These are phyloP conservation scores for Inga oerstediana DNA, from an alignment of 306 rosid species.

Conservation along the genomic window DNA sequence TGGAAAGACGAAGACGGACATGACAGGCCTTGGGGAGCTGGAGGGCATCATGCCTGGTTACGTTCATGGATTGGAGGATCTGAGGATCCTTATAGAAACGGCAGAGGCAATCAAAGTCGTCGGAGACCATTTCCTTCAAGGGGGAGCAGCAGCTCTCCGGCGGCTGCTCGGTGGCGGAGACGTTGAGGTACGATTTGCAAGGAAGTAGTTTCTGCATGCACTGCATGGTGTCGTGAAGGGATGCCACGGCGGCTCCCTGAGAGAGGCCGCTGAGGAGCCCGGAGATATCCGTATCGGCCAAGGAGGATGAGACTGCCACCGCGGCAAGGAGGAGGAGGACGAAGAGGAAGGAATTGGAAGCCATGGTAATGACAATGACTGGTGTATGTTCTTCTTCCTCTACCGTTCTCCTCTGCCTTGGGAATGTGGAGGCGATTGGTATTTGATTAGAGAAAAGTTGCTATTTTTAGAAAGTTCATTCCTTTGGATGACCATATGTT, in stretches of 20 bases:
- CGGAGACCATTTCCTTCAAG: slow-evolving; percentile 33
- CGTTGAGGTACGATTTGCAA: slow-evolving; percentile 45
- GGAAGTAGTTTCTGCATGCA: slow-evolving; percentile 66
- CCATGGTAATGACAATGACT: neutral
- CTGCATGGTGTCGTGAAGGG: neutral
- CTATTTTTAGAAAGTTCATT: neutral
- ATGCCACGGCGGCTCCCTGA: neutral
- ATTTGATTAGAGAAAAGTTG: neutral
- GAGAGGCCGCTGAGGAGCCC: neutral
- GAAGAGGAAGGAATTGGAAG: neutral
- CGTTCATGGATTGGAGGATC: slow-evolving; percentile 16
- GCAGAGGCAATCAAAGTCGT: slow-evolving; percentile 49
- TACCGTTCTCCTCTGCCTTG: neutral
- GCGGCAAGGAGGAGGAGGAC: neutral
- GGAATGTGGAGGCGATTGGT: neutral
- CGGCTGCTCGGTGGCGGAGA: slow-evolving; percentile 16
- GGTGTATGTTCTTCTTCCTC: neutral
- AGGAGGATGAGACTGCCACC: neutral
- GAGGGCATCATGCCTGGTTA: slow-evolving; percentile 44
- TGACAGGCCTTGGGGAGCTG: slow-evolving; percentile 62
- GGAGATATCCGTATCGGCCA: neutral
- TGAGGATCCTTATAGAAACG: slow-evolving; percentile 30
- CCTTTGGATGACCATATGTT: neutral
- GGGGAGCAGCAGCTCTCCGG: slow-evolving; percentile 46
- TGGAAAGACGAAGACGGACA: slow-evolving; percentile 28